These are phyloP conservation scores for Lotus japonicus DNA, from an alignment of 306 rosid genomes.

Conservation along the genomic window DNA sequence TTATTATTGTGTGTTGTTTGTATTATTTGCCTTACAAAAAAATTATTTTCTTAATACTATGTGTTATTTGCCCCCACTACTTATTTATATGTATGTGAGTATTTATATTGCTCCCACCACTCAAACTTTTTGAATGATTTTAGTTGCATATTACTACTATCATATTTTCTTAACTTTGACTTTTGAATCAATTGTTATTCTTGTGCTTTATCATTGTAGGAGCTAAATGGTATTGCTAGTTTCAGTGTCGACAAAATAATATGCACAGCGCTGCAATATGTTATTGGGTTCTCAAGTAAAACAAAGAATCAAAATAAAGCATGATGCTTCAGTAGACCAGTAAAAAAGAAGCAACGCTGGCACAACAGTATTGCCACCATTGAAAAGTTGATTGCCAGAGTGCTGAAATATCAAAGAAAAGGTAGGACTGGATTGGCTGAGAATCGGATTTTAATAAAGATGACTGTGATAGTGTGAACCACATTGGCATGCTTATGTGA, in stretches of 20 bases:
- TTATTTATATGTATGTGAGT: no score
- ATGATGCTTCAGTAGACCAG: slow-evolving; percentile 33
- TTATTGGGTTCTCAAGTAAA: slow-evolving; percentile 25
- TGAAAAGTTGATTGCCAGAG: slow-evolving; percentile 18
- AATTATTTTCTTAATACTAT: no score
- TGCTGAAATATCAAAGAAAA: slow-evolving; percentile 27
- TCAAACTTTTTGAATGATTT: no score
- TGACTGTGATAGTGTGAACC: slow-evolving; percentile 20
- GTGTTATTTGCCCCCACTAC: no score
- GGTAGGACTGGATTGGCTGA: slow-evolving; percentile 18
- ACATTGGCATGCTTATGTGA: slow-evolving; percentile 34
- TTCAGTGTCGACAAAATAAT: slow-evolving; percentile 1
- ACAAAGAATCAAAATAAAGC: slow-evolving; percentile 43
- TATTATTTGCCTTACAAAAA: no score
- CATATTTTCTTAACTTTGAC: no score
- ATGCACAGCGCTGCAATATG: neutral
- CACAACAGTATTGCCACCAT: slow-evolving; percentile 35
- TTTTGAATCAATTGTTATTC: no score
- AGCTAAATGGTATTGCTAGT: neutral
- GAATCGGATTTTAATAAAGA: slow-evolving; percentile 11
- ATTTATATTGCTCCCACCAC: no score
- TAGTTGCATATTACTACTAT: no score
- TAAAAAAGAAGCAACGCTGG: slow-evolving; percentile 27
- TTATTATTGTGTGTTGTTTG: no score
- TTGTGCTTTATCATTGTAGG: no score